These are phyloP conservation scores for Venturia asperata DNA, from an alignment of 2,329 filamentous ascomycete species.

Conservation along the genomic window DNA sequence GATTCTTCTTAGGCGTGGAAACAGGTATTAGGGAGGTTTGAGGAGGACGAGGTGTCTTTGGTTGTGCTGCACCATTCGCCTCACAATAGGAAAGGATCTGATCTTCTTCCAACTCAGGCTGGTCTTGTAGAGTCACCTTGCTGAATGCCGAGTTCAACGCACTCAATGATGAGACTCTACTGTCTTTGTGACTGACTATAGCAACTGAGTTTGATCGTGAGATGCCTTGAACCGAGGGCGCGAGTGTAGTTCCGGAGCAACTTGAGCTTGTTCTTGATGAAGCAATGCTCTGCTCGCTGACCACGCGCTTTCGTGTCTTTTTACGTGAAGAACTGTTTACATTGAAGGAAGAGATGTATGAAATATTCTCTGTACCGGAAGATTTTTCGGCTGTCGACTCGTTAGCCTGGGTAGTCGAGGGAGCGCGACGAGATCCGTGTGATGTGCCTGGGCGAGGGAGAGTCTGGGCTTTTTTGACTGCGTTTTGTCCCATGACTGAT, in stretches of 20 bases:
- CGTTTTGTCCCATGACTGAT: slow-evolving; percentile 9
- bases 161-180: slow-evolving; percentile 3
- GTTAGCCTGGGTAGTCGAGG: slow-evolving; percentile 6
- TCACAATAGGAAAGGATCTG: slow-evolving; percentile 10
- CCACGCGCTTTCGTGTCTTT: neutral
- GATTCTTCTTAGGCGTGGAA: slow-evolving; percentile 1
- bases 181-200: slow-evolving; percentile 1
- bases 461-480: neutral
- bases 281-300: slow-evolving; percentile 1
- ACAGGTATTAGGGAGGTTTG: slow-evolving; percentile 2
- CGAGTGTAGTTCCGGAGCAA: slow-evolving; percentile 2
- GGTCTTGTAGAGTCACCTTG: slow-evolving; percentile 9
- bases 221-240: neutral
- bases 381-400: neutral
- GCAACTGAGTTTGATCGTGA: slow-evolving; percentile 12
- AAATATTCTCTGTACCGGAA: slow-evolving; percentile 10
- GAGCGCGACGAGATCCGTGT: neutral
- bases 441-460: slow-evolving; percentile 1
- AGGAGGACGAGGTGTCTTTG: slow-evolving; percentile 5
- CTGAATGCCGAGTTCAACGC: neutral
- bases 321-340: neutral
- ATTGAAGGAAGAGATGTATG: neutral
- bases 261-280: neutral
- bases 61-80: slow-evolving; percentile 11
- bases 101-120: slow-evolving; percentile 13